phyloP scores from a whole-genome alignment of 306 rosid species.

The Begonia masoniana region DNA sequence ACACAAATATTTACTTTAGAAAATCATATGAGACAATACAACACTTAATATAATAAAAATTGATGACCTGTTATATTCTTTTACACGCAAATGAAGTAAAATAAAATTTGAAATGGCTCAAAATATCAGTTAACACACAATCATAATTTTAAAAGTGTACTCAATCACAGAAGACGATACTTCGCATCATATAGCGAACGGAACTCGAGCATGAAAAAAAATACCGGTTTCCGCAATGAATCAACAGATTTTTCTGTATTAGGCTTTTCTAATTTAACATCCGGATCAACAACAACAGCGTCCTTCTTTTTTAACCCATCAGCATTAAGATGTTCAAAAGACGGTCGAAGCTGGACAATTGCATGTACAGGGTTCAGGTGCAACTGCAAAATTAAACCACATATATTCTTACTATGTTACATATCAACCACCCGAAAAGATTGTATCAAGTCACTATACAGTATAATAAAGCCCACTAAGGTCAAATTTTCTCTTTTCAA shows the following conservation, averaged over 20 bases:
- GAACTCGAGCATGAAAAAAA: conserved; percentile 1
- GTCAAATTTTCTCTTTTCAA: too few relatives aligned
- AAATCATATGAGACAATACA: too few relatives aligned
- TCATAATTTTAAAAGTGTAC: not conserved
- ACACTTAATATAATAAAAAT: too few relatives aligned
- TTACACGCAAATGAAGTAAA: too few relatives aligned
- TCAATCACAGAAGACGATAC: not conserved
- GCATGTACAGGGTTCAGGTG: conserved; percentile 77
- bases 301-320: conserved; percentile 44
- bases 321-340: conserved; percentile 43
- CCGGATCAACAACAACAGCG: conserved; percentile 18
- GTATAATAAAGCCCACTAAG: too few relatives aligned
- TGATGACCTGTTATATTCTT: too few relatives aligned
- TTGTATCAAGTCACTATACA: not conserved
- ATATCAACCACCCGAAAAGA: not conserved
- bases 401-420: not conserved
- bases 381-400: conserved; percentile 45
- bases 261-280: conserved; percentile 42
- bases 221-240: conserved; percentile 62
- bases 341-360: conserved; percentile 74
- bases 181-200: conserved; percentile 7
- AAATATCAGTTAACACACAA: not conserved
- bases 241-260: conserved; percentile 29
- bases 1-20: too few relatives aligned
- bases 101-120: not conserved